phyloP scores from a whole-genome alignment of 1,284 basidiomycete species.

The Apiotrichum domesticum region DNA sequence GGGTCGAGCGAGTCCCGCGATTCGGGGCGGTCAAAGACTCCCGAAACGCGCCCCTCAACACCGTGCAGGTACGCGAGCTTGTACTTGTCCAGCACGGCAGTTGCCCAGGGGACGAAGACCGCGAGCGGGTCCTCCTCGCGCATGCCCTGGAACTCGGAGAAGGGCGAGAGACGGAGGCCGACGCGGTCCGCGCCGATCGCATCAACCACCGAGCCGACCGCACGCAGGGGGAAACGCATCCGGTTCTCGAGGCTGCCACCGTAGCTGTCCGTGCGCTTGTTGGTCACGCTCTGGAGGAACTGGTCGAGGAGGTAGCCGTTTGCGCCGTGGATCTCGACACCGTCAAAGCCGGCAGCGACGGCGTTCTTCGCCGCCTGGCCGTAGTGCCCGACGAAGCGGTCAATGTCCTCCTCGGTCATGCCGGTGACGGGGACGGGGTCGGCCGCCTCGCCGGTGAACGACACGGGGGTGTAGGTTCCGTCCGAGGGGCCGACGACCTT shows the following conservation, averaged over 20 bases:
- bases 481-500: conserved; percentile 57
- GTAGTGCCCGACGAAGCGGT: conserved; percentile 50
- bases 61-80: conserved; percentile 59
- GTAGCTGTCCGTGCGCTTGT: conserved; percentile 58
- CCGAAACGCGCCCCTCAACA: conserved; percentile 49
- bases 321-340: conserved; percentile 54
- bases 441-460: no score
- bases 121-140: conserved; percentile 49
- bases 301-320: conserved; percentile 49
- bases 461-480: conserved; percentile 37
- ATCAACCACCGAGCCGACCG: conserved; percentile 50
- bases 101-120: conserved; percentile 35
- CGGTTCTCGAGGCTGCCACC: conserved; percentile 58
- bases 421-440: conserved; percentile 1
- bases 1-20: conserved; percentile 12
- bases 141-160: conserved; percentile 49
- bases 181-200: conserved; percentile 53
- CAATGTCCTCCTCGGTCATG: conserved; percentile 35
- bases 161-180: conserved; percentile 56
- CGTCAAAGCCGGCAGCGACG: conserved; percentile 60
- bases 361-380: conserved; percentile 53
- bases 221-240: conserved; percentile 52
- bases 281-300: conserved; percentile 53
- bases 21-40: conserved; percentile 18
- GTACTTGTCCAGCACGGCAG: conserved; percentile 43